phyloP scores from a whole-genome alignment of 257 asterid genomes.

The Solanum sejunctum region DNA sequence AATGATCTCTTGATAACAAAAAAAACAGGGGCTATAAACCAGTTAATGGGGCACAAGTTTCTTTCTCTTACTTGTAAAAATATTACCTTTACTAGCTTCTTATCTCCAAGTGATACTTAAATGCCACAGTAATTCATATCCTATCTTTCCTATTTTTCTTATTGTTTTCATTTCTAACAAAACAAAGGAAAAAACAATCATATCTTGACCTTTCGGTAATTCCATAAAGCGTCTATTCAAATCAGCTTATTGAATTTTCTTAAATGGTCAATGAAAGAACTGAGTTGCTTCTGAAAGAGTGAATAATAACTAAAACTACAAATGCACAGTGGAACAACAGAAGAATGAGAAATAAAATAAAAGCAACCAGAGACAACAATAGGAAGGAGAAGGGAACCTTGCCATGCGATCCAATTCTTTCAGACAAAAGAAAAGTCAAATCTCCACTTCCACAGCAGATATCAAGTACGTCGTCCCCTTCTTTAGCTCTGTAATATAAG shows the following conservation, averaged over 20 bases:
- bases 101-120: not conserved
- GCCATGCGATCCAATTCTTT: slow-evolving; percentile 65
- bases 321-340: not conserved
- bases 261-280: not conserved
- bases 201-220: not conserved
- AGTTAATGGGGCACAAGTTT: not conserved
- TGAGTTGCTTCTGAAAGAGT: not conserved
- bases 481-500: slow-evolving; percentile 47
- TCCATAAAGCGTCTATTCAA: not conserved
- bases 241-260: not conserved
- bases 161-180: not conserved
- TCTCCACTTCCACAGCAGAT: slow-evolving; percentile 95
- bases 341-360: not conserved
- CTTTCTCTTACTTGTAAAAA: not conserved
- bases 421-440: slow-evolving; percentile 67
- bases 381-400: slow-evolving; percentile 29
- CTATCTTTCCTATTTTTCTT: not conserved
- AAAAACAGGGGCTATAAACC: not conserved
- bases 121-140: not conserved
- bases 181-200: not conserved
- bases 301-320: not conserved
- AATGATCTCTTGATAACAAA: not conserved
- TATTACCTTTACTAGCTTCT: not conserved
- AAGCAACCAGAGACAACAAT: not conserved
- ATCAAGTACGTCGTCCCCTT: slow-evolving; percentile 65